Evolutionary conservation across 169 alveolate species (phyloP).

Genomic region (Plasmodium berghei): DNA sequence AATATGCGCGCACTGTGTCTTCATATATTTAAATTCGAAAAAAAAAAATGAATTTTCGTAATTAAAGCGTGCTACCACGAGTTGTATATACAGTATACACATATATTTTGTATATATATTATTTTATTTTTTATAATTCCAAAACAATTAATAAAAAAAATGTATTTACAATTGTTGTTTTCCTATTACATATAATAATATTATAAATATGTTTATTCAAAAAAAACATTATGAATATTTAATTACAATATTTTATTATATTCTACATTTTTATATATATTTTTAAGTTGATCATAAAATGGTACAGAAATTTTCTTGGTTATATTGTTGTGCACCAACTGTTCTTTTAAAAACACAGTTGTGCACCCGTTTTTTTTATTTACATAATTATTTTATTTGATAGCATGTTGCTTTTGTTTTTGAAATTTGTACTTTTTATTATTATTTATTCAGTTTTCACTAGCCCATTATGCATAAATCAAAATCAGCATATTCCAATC

Average conservation of each 20-base stretch:
- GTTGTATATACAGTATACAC: slow-evolving; percentile 1
- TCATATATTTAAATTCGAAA: slow-evolving; percentile 27
- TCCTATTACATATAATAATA: not conserved
- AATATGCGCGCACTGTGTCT: slow-evolving; percentile 74
- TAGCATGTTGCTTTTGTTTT: too few relatives aligned
- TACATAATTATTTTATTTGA: slow-evolving; percentile 1
- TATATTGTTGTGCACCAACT: slow-evolving; percentile 61
- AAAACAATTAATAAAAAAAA: slow-evolving; percentile 1
- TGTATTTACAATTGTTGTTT: not conserved
- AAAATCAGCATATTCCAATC: too few relatives aligned
- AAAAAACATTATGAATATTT: slow-evolving; percentile 8
- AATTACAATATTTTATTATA: slow-evolving; percentile 4
- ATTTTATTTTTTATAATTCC: not conserved
- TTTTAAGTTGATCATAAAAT: slow-evolving; percentile 18
- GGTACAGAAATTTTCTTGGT: not conserved
- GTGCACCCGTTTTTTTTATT: not conserved
- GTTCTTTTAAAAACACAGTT: slow-evolving; percentile 9
- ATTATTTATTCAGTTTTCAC: not conserved
- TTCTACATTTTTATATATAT: slow-evolving; percentile 14
- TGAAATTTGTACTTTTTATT: not conserved
- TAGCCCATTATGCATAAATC: not conserved
- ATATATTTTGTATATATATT: slow-evolving; percentile 10
- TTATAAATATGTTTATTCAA: slow-evolving; percentile 1
- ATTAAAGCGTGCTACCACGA: slow-evolving; percentile 14
- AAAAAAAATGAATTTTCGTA: not conserved